Percentiles rank a stretch among this genome's conserved stretches.
These are phyloP conservation scores for Acanthamoeba triangularis DNA, from an alignment of 208 protist genomes.

Conservation along the genomic window DNA sequence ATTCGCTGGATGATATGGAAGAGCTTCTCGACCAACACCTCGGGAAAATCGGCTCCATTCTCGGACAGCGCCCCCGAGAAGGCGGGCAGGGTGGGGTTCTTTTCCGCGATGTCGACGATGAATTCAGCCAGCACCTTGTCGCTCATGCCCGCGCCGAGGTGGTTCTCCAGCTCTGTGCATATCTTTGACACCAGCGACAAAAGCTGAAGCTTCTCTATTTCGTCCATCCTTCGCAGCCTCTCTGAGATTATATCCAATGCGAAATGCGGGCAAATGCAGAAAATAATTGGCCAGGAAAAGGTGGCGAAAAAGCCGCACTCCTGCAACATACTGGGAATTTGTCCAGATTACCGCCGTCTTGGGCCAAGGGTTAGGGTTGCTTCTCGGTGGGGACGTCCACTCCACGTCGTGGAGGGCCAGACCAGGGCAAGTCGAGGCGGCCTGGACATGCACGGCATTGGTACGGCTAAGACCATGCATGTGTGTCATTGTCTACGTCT, in stretches of 20 bases:
- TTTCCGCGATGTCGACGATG: slow-evolving; percentile 90
- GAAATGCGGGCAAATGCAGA: not conserved
- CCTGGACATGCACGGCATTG: too few relatives aligned
- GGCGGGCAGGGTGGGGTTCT: slow-evolving; percentile 72
- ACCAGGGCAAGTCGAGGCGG: too few relatives aligned
- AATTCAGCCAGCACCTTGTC: slow-evolving; percentile 94
- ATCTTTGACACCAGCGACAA: slow-evolving; percentile 91
- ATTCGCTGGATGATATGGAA: slow-evolving; percentile 89
- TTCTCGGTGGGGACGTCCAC: too few relatives aligned
- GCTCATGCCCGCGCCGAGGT: slow-evolving; percentile 91
- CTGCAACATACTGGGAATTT: too few relatives aligned
- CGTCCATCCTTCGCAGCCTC: slow-evolving; percentile 26
- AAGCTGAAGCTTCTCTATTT: slow-evolving; percentile 74
- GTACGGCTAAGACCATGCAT: too few relatives aligned
- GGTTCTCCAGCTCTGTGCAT: slow-evolving; percentile 94
- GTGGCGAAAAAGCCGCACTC: too few relatives aligned
- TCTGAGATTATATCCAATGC: not conserved
- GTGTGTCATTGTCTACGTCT: too few relatives aligned
- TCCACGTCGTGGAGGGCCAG: too few relatives aligned
- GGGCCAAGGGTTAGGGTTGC: too few relatives aligned
- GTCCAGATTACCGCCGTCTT: too few relatives aligned
- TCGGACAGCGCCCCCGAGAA: slow-evolving; percentile 88
- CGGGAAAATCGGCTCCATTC: slow-evolving; percentile 90
- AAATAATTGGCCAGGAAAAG: too few relatives aligned
- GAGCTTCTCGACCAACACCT: slow-evolving; percentile 85